These are phyloP conservation scores for Cladophialophora yegresii DNA, from an alignment of 2,329 filamentous ascomycete species.

Conservation along the genomic window DNA sequence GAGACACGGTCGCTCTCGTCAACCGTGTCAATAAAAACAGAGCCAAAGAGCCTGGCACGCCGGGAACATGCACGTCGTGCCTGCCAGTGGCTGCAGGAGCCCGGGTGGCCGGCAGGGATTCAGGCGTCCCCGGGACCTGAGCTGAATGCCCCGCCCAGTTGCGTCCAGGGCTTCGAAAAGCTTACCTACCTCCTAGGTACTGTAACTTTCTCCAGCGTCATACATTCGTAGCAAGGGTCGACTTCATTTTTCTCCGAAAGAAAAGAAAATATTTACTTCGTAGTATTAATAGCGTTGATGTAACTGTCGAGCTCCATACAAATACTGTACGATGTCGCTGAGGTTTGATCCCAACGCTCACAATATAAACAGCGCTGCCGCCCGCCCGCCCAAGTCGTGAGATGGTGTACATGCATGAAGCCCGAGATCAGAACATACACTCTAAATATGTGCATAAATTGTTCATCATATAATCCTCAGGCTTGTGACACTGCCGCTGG, in stretches of 20 bases:
- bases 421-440: not conserved
- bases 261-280: not conserved
- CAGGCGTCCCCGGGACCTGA: not conserved
- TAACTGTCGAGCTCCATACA: not conserved
- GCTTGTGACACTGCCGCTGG: constrained; percentile 26
- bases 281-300: not conserved
- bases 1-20: not conserved
- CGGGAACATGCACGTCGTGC: no score
- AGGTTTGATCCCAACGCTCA: not conserved
- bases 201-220: not conserved
- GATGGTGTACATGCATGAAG: not conserved
- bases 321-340: not conserved
- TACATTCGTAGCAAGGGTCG: not conserved
- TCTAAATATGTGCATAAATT: not conserved
- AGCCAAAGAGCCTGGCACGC: no score
- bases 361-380: not conserved
- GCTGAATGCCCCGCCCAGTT: not conserved
- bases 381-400: not conserved
- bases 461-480: constrained; percentile 25
- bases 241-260: not conserved
- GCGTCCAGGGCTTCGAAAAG: not conserved
- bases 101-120: no score
- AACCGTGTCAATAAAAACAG: not conserved
- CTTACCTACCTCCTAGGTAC: no score
- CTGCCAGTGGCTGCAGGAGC: not conserved